A percentile compares a stretch with the other conserved stretches of the same genome.
Conservation (phyloP, 1,284 basidiomycete species). For the Naganishia cerealis region DNA sequence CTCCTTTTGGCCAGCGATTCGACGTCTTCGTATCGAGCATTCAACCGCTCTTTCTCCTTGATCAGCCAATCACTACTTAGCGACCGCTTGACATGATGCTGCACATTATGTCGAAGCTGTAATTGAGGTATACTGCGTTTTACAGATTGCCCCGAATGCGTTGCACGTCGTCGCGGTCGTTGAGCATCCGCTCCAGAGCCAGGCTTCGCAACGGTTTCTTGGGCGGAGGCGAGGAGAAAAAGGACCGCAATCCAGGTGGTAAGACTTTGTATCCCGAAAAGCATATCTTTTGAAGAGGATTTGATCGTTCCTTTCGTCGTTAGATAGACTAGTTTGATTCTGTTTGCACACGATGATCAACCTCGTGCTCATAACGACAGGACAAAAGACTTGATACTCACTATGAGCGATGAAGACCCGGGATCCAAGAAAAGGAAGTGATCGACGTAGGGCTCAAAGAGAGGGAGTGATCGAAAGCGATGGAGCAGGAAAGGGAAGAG, state of each 20-base stretch:
- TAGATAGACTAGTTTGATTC: neutral
- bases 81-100: conserved; percentile 13
- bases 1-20: conserved; percentile 3
- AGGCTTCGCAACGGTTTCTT: conserved; percentile 7
- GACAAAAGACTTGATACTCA: neutral
- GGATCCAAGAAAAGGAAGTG: too few species aligned
- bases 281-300: conserved; percentile 1
- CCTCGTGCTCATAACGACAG: neutral
- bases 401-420: neutral
- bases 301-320: neutral
- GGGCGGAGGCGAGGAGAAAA: neutral
- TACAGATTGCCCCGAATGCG: conserved; percentile 7
- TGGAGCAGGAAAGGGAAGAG: neutral
- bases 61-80: conserved; percentile 13
- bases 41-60: conserved; percentile 3
- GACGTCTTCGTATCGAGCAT: conserved; percentile 6
- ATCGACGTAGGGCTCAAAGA: neutral
- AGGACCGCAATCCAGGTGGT: conserved; percentile 16
- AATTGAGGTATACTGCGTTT: neutral
- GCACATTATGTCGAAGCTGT: conserved; percentile 15
- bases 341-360: neutral
- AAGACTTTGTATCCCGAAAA: conserved; percentile 1
- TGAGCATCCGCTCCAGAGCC: neutral
- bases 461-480: neutral
- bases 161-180: conserved; percentile 6